Evolutionary conservation across 1,139 yeast species (phyloP).

Genomic region (Entelexis sorbosivorans): DNA sequence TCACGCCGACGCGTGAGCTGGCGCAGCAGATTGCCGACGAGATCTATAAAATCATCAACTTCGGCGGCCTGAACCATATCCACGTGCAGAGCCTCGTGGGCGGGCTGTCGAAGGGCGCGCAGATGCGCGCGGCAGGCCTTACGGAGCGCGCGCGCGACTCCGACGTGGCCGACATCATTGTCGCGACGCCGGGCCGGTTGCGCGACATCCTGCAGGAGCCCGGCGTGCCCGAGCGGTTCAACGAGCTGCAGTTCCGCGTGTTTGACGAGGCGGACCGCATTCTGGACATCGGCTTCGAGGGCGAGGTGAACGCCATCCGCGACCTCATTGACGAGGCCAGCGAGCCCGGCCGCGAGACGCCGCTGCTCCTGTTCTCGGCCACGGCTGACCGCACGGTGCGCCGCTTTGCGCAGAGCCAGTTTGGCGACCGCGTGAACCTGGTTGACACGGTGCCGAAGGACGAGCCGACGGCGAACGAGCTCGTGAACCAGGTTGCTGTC

Average conservation of each 20-base stretch:
- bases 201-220: constrained; percentile 44
- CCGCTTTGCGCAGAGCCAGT: constrained; percentile 51
- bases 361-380: constrained; percentile 75
- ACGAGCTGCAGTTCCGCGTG: constrained; percentile 50
- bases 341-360: constrained; percentile 33
- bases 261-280: constrained; percentile 85
- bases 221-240: constrained; percentile 38
- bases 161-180: constrained; percentile 44
- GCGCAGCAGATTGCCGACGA: constrained; percentile 77
- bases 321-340: constrained; percentile 36
- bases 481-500: constrained; percentile 46
- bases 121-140: constrained; percentile 31
- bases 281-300: constrained; percentile 65
- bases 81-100: constrained; percentile 40
- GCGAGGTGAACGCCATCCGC: constrained; percentile 46
- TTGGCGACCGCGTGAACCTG: constrained; percentile 52
- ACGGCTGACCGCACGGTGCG: constrained; percentile 64
- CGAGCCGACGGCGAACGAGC: constrained; percentile 69
- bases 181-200: constrained; percentile 88
- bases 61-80: constrained; percentile 29
- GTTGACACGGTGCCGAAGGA: constrained; percentile 67
- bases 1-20: constrained; percentile 87
- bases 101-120: constrained; percentile 37
- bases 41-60: constrained; percentile 34
- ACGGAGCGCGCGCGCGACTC: not conserved